phyloP scores from a whole-genome alignment of 164 flowering plant genomes.

The Annona squamosa region DNA sequence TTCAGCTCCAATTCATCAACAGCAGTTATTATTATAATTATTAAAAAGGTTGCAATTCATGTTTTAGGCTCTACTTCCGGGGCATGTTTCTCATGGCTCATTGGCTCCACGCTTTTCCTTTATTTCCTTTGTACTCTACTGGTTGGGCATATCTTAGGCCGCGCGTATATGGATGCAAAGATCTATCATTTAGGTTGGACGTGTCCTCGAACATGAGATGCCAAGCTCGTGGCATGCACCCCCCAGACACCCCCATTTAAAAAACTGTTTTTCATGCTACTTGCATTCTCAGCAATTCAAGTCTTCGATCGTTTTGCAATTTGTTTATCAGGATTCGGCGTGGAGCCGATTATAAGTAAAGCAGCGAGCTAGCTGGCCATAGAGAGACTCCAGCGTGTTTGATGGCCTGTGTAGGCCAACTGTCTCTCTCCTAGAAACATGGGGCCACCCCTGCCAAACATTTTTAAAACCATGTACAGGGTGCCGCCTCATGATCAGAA shows the following conservation, averaged over 20 bases:
- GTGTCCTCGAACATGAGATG: too few relatives aligned
- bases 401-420: background rate
- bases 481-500: background rate
- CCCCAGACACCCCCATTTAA: background rate
- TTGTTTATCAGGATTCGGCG: background rate
- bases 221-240: background rate
- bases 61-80: too few relatives aligned
- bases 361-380: background rate
- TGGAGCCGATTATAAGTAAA: background rate
- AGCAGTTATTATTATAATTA: too few relatives aligned
- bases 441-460: background rate
- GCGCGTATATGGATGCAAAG: too few relatives aligned
- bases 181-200: too few relatives aligned
- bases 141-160: too few relatives aligned
- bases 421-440: background rate
- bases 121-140: too few relatives aligned
- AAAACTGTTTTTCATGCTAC: background rate
- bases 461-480: background rate
- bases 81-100: too few relatives aligned
- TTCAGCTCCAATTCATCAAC: too few relatives aligned
- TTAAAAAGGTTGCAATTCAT: too few relatives aligned
- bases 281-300: background rate
- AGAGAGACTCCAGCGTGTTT: background rate
- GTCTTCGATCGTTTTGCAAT: too few relatives aligned
- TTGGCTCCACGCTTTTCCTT: too few relatives aligned